A percentile compares a stretch with the other conserved stretches of the same genome.
These are phyloP conservation scores for Didymella sp. DNA, from an alignment of 2,329 filamentous ascomycete genomes.

Conservation along the genomic window DNA sequence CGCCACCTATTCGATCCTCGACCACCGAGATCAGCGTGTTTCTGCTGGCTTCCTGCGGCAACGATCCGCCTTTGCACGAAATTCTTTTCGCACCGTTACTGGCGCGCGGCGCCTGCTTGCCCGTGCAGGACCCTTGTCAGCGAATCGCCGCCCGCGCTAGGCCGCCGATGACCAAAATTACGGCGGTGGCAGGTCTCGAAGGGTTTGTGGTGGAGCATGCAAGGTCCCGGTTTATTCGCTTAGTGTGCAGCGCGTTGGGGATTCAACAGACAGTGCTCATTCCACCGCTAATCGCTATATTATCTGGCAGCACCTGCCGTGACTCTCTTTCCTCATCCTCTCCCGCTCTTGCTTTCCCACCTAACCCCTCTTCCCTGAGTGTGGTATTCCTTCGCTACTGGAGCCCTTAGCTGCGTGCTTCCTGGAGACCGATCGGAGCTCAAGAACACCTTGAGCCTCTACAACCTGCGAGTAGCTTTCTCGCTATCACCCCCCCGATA, in stretches of 20 bases:
- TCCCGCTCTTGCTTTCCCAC: conserved; percentile 20
- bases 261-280: conserved; percentile 35
- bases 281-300: conserved; percentile 41
- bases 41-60: conserved; percentile 20
- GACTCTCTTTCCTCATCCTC: conserved; percentile 23
- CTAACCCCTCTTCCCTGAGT: conserved; percentile 30
- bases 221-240: conserved; percentile 45
- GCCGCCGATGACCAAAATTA: conserved; percentile 27
- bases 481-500: conserved; percentile 25
- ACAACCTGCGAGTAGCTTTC: conserved; percentile 27
- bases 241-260: conserved; percentile 35
- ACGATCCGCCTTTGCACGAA: conserved; percentile 28
- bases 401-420: conserved; percentile 27
- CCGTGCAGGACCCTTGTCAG: conserved; percentile 28
- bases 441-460: conserved; percentile 10
- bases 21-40: conserved; percentile 33
- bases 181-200: conserved; percentile 33
- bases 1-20: conserved; percentile 33
- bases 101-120: conserved; percentile 22
- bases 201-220: conserved; percentile 29
- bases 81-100: conserved; percentile 37
- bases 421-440: conserved; percentile 20
- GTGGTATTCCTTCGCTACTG: conserved; percentile 25
- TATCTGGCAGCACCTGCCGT: conserved; percentile 23
- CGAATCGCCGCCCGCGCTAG: conserved; percentile 34